These are phyloP conservation scores for Brettanomyces nanus DNA, from an alignment of 805 yeast species.

Conservation along the genomic window DNA sequence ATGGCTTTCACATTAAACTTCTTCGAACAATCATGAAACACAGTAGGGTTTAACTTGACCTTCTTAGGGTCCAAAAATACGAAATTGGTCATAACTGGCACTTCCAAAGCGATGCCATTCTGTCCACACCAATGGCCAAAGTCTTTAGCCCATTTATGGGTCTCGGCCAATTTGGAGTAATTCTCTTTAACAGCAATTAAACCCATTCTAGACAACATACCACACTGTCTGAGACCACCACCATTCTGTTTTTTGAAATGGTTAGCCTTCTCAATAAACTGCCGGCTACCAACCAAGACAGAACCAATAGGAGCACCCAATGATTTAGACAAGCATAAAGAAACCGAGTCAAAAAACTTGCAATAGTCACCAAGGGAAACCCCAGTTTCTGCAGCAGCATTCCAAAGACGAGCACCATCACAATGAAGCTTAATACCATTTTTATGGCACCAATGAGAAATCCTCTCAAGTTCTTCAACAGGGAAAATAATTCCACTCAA, in stretches of 20 bases:
- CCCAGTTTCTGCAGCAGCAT: slow-evolving; percentile 73
- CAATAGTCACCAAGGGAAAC: slow-evolving; percentile 65
- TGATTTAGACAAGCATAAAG: slow-evolving; percentile 82
- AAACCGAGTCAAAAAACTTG: slow-evolving; percentile 75
- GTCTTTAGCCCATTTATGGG: slow-evolving; percentile 45
- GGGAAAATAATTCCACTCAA: slow-evolving; percentile 79
- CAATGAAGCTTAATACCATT: slow-evolving; percentile 61
- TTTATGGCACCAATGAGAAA: slow-evolving; percentile 59
- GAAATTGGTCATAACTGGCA: slow-evolving; percentile 81
- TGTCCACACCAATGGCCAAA: slow-evolving; percentile 43
- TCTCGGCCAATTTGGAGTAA: slow-evolving; percentile 43
- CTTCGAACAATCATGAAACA: slow-evolving; percentile 30
- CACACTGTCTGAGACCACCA: slow-evolving; percentile 89
- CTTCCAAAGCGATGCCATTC: slow-evolving; percentile 49
- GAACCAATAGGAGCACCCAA: slow-evolving; percentile 94
- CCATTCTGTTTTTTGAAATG: slow-evolving; percentile 90
- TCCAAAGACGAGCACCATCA: slow-evolving; percentile 96
- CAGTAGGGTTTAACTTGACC: slow-evolving; percentile 46
- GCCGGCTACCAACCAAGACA: slow-evolving; percentile 60
- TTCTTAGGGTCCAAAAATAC: slow-evolving; percentile 59
- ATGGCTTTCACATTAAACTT: slow-evolving; percentile 55
- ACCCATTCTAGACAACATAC: slow-evolving; percentile 77
- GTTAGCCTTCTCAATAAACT: slow-evolving; percentile 59
- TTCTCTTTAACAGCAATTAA: slow-evolving; percentile 67
- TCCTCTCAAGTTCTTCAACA: slow-evolving; percentile 62